phyloP scores from a whole-genome alignment of 2,329 filamentous ascomycete species.

The Colletotrichum sp. region DNA sequence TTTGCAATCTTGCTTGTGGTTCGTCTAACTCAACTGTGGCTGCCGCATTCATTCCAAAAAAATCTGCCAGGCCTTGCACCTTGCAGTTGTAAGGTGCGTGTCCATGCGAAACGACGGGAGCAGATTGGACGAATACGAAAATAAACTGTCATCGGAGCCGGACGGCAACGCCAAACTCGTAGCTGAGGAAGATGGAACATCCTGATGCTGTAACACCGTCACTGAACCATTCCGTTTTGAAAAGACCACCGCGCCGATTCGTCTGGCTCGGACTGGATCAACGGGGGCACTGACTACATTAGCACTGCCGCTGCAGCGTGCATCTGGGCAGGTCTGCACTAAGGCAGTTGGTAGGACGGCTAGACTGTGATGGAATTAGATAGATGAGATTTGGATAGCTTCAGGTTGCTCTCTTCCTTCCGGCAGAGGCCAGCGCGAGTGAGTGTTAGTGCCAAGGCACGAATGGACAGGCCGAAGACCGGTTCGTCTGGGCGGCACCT shows the following conservation, averaged over 20 bases:
- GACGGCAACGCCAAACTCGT: neutral
- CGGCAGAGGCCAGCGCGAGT: neutral
- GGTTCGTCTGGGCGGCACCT: neutral
- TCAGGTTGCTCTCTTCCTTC: neutral
- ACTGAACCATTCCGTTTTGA: neutral
- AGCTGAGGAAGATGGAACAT: neutral
- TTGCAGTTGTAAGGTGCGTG: neutral
- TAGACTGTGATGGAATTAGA: neutral
- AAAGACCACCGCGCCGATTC: neutral
- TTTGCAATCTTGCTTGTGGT: neutral
- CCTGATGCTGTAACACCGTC: neutral
- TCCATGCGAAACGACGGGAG: neutral
- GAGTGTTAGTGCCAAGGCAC: neutral
- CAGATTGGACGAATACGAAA: neutral
- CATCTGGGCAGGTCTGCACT: neutral
- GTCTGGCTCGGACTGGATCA: neutral
- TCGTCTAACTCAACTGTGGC: neutral
- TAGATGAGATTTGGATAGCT: neutral
- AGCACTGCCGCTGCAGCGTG: neutral
- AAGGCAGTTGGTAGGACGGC: neutral
- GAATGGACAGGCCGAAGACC: neutral
- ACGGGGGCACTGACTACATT: neutral
- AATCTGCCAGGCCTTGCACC: neutral
- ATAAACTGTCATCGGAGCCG: conserved; percentile 10
- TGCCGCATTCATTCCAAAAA: neutral